Conservation (phyloP, 2,329 filamentous ascomycete genomes). For the Colletotrichum sp. region DNA sequence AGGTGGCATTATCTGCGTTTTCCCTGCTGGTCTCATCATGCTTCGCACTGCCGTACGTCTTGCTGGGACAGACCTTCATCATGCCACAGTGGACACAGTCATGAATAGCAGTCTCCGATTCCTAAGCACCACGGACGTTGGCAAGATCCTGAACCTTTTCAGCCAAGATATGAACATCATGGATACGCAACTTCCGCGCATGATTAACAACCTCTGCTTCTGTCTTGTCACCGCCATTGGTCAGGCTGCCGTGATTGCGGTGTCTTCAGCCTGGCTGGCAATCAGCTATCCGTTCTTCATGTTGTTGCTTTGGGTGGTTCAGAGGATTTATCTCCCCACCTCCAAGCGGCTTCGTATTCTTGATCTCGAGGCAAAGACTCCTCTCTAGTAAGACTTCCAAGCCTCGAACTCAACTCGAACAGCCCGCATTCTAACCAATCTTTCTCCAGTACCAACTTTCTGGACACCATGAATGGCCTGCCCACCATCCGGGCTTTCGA, state of each 20-base stretch:
- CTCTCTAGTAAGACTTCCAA: conserved; percentile 50
- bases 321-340: conserved; percentile 63
- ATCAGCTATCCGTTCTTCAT: conserved; percentile 55
- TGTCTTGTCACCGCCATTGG: conserved; percentile 40
- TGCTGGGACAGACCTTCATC: conserved; percentile 22
- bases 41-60: neutral
- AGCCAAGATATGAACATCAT: conserved; percentile 27
- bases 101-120: neutral
- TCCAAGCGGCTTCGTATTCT: conserved; percentile 65
- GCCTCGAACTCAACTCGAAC: neutral
- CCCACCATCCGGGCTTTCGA: conserved; percentile 62
- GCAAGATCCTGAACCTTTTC: neutral
- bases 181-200: conserved; percentile 21
- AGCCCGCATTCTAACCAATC: neutral
- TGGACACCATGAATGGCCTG: conserved; percentile 59
- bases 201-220: neutral
- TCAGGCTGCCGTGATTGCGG: conserved; percentile 51
- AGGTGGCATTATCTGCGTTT: neutral
- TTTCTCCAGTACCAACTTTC: conserved; percentile 49
- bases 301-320: conserved; percentile 51
- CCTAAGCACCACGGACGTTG: neutral
- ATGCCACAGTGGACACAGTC: neutral
- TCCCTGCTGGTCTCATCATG: neutral
- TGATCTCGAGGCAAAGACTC: conserved; percentile 64
- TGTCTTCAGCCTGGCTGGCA: conserved; percentile 46